Evolutionary conservation across 2,329 filamentous ascomycete genomes (phyloP).

Genomic region (Blastomyces parvus): DNA sequence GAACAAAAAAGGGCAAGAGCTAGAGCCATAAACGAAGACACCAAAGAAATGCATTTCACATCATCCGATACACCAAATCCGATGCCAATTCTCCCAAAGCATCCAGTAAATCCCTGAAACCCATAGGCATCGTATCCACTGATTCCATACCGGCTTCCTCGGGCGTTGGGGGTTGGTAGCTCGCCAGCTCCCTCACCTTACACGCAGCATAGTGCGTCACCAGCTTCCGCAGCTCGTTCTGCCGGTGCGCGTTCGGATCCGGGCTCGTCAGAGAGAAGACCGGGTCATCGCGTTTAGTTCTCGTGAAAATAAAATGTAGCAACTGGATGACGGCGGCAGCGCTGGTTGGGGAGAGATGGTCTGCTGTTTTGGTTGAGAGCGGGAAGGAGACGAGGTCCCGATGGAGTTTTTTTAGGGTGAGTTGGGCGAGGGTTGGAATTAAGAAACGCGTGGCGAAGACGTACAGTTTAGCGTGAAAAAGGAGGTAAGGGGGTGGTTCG

Average conservation of each 20-base stretch:
- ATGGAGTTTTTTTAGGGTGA: constrained; percentile 34
- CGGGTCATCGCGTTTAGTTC: constrained; percentile 33
- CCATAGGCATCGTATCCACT: constrained; percentile 20
- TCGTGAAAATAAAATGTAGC: constrained; percentile 32
- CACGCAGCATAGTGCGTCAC: constrained; percentile 34
- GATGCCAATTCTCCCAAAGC: constrained; percentile 32
- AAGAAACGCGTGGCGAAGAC: constrained; percentile 36
- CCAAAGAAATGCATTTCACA: constrained; percentile 18
- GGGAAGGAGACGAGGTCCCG: constrained; percentile 27
- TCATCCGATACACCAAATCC: constrained; percentile 35
- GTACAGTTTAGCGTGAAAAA: constrained; percentile 38
- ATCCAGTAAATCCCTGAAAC: constrained; percentile 30
- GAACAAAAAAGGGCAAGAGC: not conserved
- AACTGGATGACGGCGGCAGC: constrained; percentile 31
- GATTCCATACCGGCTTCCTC: constrained; percentile 18
- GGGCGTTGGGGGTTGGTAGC: constrained; percentile 19
- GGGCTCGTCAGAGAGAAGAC: constrained; percentile 27
- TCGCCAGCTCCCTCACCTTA: constrained; percentile 31
- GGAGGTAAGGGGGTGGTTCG: constrained; percentile 27
- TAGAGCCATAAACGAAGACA: not conserved
- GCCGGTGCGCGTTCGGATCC: constrained; percentile 24
- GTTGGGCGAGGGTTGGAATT: constrained; percentile 32
- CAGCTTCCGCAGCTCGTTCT: constrained; percentile 34
- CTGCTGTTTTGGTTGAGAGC: constrained; percentile 14
- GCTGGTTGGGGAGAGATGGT: constrained; percentile 16